Evolutionary conservation across 768 basidiomycete species (phyloP).

Genomic region (Pilatotrama ljubarskyi): DNA sequence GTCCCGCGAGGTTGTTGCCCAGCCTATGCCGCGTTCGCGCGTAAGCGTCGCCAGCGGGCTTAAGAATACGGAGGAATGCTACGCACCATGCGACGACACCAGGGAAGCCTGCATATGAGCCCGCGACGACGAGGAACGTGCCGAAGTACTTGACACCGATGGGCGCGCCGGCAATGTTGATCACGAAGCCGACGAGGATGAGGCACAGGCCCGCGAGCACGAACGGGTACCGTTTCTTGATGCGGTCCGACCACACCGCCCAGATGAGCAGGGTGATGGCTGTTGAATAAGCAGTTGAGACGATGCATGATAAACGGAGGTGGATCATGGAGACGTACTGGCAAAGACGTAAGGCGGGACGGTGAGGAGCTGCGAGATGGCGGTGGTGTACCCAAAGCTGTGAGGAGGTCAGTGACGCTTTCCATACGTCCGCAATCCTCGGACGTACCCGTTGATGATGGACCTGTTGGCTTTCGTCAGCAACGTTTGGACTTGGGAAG

Average conservation of each 20-base stretch:
- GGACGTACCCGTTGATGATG: slow-evolving; percentile 16
- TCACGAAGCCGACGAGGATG: slow-evolving; percentile 59
- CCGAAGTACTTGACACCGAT: slow-evolving; percentile 72
- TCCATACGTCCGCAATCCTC: no score
- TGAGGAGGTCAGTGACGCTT: not conserved
- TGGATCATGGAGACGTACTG: slow-evolving; percentile 40
- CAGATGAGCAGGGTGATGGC: slow-evolving; percentile 53
- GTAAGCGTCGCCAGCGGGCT: not conserved
- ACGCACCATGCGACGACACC: slow-evolving; percentile 59
- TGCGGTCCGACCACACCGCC: slow-evolving; percentile 60
- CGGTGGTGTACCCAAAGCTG: slow-evolving; percentile 59
- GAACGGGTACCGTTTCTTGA: slow-evolving; percentile 59
- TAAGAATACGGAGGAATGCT: no score
- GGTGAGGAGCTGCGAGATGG: slow-evolving; percentile 64
- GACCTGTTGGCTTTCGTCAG: not conserved
- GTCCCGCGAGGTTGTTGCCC: slow-evolving; percentile 64
- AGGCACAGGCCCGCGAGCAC: slow-evolving; percentile 52
- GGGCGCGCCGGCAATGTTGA: slow-evolving; percentile 58
- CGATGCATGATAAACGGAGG: not conserved
- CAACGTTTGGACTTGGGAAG: no score
- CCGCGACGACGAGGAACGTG: slow-evolving; percentile 67
- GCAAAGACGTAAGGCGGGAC: slow-evolving; percentile 60
- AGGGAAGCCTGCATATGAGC: slow-evolving; percentile 61
- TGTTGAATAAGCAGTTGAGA: slow-evolving; percentile 22
- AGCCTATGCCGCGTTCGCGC: slow-evolving; percentile 26